Conservation (phyloP, 768 basidiomycete species). For the Podaxis mareebaensis region DNA sequence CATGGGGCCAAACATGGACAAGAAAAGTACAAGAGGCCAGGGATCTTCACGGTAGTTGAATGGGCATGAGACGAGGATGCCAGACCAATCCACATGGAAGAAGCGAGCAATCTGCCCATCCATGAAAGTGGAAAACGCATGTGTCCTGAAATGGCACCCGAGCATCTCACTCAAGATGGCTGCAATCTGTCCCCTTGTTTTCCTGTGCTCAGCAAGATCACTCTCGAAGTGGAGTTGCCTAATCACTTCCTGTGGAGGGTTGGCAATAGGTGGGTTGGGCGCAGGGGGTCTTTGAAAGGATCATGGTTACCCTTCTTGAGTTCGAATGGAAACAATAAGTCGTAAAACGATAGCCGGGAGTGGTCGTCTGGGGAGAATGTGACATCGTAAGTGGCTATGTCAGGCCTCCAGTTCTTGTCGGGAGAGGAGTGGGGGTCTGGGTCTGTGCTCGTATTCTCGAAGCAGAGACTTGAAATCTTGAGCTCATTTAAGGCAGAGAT, state of each 20-base stretch:
- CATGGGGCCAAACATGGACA: slow-evolving; percentile 26
- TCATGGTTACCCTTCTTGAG: slow-evolving; percentile 19
- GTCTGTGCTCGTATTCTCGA: no score
- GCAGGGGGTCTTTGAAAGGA: slow-evolving; percentile 18
- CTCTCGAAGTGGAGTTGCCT: neutral
- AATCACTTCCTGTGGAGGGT: no score
- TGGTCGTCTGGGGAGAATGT: no score
- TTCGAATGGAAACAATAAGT: slow-evolving; percentile 13
- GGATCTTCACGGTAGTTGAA: slow-evolving; percentile 26
- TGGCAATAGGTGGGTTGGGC: neutral
- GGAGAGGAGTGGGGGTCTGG: no score
- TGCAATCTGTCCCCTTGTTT: slow-evolving; percentile 26
- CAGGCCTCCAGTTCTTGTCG: no score
- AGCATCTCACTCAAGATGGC: slow-evolving; percentile 22
- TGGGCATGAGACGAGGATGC: slow-evolving; percentile 26
- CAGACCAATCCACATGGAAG: slow-evolving; percentile 34
- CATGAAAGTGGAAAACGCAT: slow-evolving; percentile 29
- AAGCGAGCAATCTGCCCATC: slow-evolving; percentile 26
- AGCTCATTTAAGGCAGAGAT: no score
- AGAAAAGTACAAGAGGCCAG: slow-evolving; percentile 29
- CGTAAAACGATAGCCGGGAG: neutral
- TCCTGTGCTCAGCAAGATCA: neutral
- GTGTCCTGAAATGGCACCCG: slow-evolving; percentile 29
- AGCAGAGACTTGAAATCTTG: no score
- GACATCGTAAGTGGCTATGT: no score